Evolutionary conservation across 1,284 basidiomycete species (phyloP).

Genomic region (Cryptococcus neoformans): DNA sequence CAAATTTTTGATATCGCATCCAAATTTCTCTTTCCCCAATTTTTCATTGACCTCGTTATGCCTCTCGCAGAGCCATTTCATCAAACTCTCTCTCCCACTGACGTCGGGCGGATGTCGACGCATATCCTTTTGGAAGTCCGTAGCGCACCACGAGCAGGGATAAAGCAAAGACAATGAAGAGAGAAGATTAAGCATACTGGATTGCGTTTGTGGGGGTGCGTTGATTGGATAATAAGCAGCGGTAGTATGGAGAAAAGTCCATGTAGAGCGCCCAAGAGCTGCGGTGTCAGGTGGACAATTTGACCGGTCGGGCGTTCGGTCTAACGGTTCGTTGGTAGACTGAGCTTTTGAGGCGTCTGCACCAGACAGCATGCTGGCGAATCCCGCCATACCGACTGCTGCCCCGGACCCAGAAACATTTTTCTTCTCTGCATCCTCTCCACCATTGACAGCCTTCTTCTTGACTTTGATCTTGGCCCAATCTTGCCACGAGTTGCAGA

Average conservation of each 20-base stretch:
- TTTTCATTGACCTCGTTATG: slow-evolving; percentile 88
- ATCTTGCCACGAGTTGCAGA: slow-evolving; percentile 74
- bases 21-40: slow-evolving; percentile 76
- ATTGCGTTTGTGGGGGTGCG: slow-evolving; percentile 67
- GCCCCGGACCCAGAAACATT: not conserved
- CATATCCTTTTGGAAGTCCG: slow-evolving; percentile 67
- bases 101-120: slow-evolving; percentile 68
- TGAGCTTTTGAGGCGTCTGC: slow-evolving; percentile 1
- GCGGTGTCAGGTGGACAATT: slow-evolving; percentile 86
- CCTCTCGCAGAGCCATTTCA: slow-evolving; percentile 80
- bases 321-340: slow-evolving; percentile 3
- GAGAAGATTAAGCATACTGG: slow-evolving; percentile 75
- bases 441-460: slow-evolving; percentile 21
- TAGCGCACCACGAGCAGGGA: slow-evolving; percentile 80
- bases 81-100: slow-evolving; percentile 62
- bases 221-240: slow-evolving; percentile 87
- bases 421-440: slow-evolving; percentile 6
- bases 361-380: slow-evolving; percentile 25
- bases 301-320: slow-evolving; percentile 48
- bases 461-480: slow-evolving; percentile 59
- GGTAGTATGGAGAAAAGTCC: slow-evolving; percentile 92
- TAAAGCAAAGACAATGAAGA: slow-evolving; percentile 74
- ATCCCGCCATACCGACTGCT: slow-evolving; percentile 17
- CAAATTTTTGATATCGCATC: slow-evolving; percentile 65
- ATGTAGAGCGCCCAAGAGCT: slow-evolving; percentile 81